Percentiles rank a stretch among this genome's conserved stretches.
These are phyloP conservation scores for Trypanosoma rangeli DNA, from an alignment of 208 protist genomes.

Conservation along the genomic window DNA sequence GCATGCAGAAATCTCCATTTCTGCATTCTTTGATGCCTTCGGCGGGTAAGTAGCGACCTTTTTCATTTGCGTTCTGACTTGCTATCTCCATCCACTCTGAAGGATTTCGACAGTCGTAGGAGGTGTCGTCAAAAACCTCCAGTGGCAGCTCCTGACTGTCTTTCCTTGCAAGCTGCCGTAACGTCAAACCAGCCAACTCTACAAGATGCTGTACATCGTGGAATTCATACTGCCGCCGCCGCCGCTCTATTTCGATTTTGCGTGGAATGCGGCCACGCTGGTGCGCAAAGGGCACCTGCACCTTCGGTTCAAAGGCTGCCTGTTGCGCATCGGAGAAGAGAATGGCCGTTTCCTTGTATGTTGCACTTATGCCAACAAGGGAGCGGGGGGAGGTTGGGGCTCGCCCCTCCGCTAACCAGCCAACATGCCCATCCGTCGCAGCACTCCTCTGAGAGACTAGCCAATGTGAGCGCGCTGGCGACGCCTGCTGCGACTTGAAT, in stretches of 20 bases:
- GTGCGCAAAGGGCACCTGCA: conserved; percentile 93
- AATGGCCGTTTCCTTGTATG: conserved; percentile 76
- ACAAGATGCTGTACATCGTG: conserved; percentile 82
- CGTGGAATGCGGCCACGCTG: conserved; percentile 89
- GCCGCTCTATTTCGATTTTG: conserved; percentile 94
- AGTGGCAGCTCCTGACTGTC: conserved; percentile 83
- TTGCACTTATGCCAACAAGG: conserved; percentile 61
- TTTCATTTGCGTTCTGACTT: conserved; percentile 30
- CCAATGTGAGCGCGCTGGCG: not conserved
- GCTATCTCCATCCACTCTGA: conserved; percentile 93
- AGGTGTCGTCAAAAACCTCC: conserved; percentile 96
- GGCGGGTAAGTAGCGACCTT: conserved; percentile 77
- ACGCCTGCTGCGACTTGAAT: not conserved
- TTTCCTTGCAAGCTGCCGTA: conserved; percentile 58
- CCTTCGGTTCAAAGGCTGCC: conserved; percentile 94
- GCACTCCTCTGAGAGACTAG: not conserved
- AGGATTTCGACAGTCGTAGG: conserved; percentile 92
- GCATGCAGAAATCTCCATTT: conserved; percentile 46
- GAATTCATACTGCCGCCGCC: conserved; percentile 90
- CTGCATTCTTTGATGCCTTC: conserved; percentile 65
- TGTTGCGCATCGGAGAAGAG: conserved; percentile 78
- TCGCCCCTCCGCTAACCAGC: not conserved
- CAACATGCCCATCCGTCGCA: not conserved
- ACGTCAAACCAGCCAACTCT: conserved; percentile 61
- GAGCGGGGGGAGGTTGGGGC: not conserved